A percentile compares a stretch with the other conserved stretches of the same genome.
Evolutionary conservation across 805 yeast genomes (phyloP).

Genomic region (Sungouiozyma ichnusensis): DNA sequence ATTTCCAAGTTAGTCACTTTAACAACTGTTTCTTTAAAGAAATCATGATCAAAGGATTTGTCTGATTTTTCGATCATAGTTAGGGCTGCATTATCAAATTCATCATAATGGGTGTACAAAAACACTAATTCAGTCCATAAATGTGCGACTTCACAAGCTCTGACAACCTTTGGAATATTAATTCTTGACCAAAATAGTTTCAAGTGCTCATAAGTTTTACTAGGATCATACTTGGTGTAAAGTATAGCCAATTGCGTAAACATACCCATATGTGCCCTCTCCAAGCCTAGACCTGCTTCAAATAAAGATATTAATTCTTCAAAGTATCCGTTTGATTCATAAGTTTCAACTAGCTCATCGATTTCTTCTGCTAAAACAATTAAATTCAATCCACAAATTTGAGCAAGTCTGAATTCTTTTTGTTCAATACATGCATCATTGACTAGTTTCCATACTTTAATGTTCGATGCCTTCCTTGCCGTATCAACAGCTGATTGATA

Average conservation of each 20-base stretch:
- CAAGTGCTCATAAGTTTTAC: constrained; percentile 89
- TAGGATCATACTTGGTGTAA: constrained; percentile 84
- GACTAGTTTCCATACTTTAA: constrained; percentile 94
- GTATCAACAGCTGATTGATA: constrained; percentile 97
- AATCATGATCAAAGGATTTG: constrained; percentile 83
- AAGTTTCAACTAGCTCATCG: constrained; percentile 75
- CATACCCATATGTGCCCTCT: constrained; percentile 99
- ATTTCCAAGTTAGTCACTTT: constrained; percentile 94
- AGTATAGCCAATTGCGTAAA: constrained; percentile 90
- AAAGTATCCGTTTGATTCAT: constrained; percentile 85
- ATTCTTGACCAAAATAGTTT: constrained; percentile 96
- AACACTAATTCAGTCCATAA: constrained; percentile 94
- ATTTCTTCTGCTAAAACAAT: constrained; percentile 96
- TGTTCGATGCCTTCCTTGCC: constrained; percentile 94
- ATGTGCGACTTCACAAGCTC: constrained; percentile 88
- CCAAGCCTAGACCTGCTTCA: constrained; percentile 91
- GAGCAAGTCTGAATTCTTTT: constrained; percentile 92
- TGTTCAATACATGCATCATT: constrained; percentile 93
- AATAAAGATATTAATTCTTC: constrained; percentile 84
- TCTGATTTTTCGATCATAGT: constrained; percentile 94
- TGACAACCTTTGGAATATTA: constrained; percentile 92
- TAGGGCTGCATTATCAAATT: constrained; percentile 97
- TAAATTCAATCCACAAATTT: constrained; percentile 94
- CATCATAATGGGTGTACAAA: constrained; percentile 96
- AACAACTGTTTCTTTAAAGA: constrained; percentile 89